These are phyloP conservation scores for Trichosporon sp. DNA, from an alignment of 1,284 basidiomycete species.

Conservation along the genomic window DNA sequence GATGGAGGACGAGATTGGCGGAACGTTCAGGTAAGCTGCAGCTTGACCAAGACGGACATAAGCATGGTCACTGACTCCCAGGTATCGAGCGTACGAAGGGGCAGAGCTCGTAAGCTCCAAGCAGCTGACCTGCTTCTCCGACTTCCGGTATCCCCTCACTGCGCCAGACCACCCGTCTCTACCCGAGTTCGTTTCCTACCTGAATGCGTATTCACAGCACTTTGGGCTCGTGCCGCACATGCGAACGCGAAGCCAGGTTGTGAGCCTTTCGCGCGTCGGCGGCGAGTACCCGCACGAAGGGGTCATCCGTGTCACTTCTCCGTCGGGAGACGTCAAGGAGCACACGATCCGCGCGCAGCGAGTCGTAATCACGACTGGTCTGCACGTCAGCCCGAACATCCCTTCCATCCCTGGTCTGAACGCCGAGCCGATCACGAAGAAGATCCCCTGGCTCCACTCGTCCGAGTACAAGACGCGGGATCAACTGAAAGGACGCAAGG, in stretches of 20 bases:
- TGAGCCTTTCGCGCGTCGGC: background rate
- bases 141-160: conserved; percentile 62
- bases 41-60: too few relatives aligned
- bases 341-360: conserved; percentile 16
- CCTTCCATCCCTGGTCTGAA: conserved; percentile 62
- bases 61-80: conserved; percentile 17
- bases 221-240: conserved; percentile 8
- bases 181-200: conserved; percentile 65
- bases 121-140: conserved; percentile 68
- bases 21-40: conserved; percentile 61
- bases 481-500: conserved; percentile 60
- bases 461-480: conserved; percentile 61
- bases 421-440: conserved; percentile 36
- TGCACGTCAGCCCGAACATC: conserved; percentile 61
- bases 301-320: background rate
- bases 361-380: conserved; percentile 20
- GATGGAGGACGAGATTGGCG: conserved; percentile 65
- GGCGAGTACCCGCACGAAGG: conserved; percentile 9
- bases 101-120: conserved; percentile 56
- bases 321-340: background rate
- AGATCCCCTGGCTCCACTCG: conserved; percentile 61
- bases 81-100: conserved; percentile 59
- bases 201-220: conserved; percentile 58
- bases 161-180: conserved; percentile 66
- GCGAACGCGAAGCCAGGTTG: background rate